Conservation (phyloP, 306 rosid species). For the Quercus rubra region DNA sequence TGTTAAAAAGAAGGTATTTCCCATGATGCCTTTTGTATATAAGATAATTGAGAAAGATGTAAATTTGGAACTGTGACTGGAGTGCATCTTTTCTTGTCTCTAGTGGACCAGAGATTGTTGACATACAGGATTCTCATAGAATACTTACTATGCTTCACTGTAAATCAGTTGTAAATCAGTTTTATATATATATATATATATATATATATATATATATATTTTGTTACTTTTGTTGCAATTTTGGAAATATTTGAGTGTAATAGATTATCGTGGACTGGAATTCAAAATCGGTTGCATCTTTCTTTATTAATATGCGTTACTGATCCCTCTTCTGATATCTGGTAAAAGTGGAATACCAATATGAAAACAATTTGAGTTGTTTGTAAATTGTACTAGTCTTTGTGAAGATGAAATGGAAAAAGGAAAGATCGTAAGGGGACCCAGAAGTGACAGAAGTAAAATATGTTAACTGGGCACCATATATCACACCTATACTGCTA, state of each 20-base stretch:
- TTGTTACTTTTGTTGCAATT: not conserved
- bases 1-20: slow-evolving; percentile 66
- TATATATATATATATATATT: not conserved
- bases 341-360: not conserved
- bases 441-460: not conserved
- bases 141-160: not conserved
- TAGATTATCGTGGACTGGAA: not conserved
- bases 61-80: not conserved
- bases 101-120: not conserved
- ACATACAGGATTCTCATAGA: not conserved
- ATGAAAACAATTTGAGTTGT: not conserved
- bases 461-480: not conserved
- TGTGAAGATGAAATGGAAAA: not conserved
- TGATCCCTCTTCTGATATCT: not conserved
- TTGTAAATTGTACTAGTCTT: not conserved
- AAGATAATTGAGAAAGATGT: not conserved
- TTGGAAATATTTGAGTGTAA: not conserved
- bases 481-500: not conserved
- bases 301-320: not conserved
- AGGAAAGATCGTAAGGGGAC: not conserved
- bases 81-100: too few relatives aligned
- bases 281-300: not conserved
- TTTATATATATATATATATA: not conserved
- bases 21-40: not conserved
- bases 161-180: not conserved